phyloP scores from a whole-genome alignment of 441 rosid species.

The Flueggea neowawraea region DNA sequence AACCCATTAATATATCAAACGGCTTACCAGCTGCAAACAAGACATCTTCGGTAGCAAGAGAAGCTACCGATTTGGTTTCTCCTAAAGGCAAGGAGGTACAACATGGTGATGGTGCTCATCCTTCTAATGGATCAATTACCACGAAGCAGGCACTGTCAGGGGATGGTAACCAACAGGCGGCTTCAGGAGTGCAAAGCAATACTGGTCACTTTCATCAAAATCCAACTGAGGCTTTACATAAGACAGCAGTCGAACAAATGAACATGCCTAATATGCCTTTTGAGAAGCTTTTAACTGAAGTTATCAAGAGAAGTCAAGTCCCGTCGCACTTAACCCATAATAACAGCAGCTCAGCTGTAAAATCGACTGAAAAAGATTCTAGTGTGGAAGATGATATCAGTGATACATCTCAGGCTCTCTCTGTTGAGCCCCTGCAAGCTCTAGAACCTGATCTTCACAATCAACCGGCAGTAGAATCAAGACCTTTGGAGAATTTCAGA shows the following conservation, averaged over 20 bases:
- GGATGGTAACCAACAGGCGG: slow-evolving; percentile 20
- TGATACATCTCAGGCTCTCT: slow-evolving; percentile 42
- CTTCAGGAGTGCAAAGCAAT: slow-evolving; percentile 24
- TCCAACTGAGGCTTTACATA: slow-evolving; percentile 14
- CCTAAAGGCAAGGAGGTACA: slow-evolving; percentile 33
- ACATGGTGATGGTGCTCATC: slow-evolving; percentile 28
- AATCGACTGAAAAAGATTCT: slow-evolving; percentile 21
- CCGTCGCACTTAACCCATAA: slow-evolving; percentile 30
- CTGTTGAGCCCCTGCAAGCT: slow-evolving; percentile 66
- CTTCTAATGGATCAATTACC: slow-evolving; percentile 26
- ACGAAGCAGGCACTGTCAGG: slow-evolving; percentile 15
- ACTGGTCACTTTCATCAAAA: slow-evolving; percentile 19
- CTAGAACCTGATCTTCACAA: slow-evolving; percentile 36
- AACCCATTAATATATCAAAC: slow-evolving; percentile 39
- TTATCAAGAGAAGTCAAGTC: slow-evolving; percentile 41
- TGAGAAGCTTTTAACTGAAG: slow-evolving; percentile 61
- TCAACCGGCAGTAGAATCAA: slow-evolving; percentile 35
- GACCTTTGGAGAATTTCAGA: slow-evolving; percentile 43
- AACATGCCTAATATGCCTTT: slow-evolving; percentile 37
- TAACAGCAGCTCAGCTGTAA: slow-evolving; percentile 25
- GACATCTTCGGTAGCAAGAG: slow-evolving; percentile 18
- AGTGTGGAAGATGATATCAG: slow-evolving; percentile 27
- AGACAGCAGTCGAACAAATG: slow-evolving; percentile 26
- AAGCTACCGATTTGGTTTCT: slow-evolving; percentile 19
- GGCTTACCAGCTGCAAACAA: slow-evolving; percentile 21